Conservation (phyloP, 805 yeast species). For the Candida arabinofermentans region DNA sequence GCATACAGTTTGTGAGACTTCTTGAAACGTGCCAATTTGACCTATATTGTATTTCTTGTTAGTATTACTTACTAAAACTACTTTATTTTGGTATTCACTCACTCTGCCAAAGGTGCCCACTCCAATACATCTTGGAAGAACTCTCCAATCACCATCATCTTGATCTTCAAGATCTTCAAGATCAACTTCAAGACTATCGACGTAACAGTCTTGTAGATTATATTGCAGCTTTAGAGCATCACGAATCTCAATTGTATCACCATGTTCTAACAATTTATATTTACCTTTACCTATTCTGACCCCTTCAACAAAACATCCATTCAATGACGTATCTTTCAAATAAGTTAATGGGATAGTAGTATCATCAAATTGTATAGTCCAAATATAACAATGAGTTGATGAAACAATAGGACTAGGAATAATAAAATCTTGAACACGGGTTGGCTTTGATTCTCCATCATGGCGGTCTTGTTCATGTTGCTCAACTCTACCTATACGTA, state of each 20-base stretch:
- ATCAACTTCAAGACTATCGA: too few species aligned
- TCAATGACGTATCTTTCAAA: conserved; percentile 46
- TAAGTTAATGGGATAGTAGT: conserved; percentile 44
- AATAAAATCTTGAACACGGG: conserved; percentile 18
- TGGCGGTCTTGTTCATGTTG: conserved; percentile 16
- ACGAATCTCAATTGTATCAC: conserved; percentile 38
- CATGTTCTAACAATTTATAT: conserved; percentile 29
- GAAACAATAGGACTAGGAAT: conserved; percentile 40
- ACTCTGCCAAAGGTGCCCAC: conserved; percentile 60
- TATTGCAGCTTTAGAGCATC: conserved; percentile 21
- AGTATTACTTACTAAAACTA: conserved; percentile 4
- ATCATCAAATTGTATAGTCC: conserved; percentile 42
- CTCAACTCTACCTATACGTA: conserved; percentile 42
- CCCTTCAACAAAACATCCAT: conserved; percentile 47
- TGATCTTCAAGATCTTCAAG: conserved; percentile 16
- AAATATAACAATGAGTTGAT: conserved; percentile 38
- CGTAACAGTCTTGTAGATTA: conserved; percentile 10
- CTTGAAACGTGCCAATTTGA: conserved; percentile 31
- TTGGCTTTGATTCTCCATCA: conserved; percentile 11
- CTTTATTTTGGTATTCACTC: conserved; percentile 3
- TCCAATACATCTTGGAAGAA: conserved; percentile 42
- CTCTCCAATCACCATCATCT: conserved; percentile 36
- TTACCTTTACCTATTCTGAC: conserved; percentile 25
- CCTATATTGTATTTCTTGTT: conserved; percentile 14
- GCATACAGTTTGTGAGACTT: conserved; percentile 36